phyloP scores from a whole-genome alignment of 2,329 filamentous ascomycete genomes.

The Ustilaginoidea virens region DNA sequence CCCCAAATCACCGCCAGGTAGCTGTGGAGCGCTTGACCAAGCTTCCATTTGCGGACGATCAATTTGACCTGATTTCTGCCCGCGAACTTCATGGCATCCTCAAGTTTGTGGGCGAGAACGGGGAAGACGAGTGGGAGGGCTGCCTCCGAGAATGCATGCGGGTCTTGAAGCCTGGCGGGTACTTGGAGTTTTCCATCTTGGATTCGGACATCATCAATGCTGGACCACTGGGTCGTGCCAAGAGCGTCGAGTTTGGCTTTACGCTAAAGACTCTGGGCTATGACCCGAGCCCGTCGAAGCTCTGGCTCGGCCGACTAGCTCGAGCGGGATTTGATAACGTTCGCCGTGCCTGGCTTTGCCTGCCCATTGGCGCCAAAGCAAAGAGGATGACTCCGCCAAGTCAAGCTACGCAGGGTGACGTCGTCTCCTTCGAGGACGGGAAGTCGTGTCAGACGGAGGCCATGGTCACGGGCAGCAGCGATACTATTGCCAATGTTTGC shows the following conservation, averaged over 20 bases:
- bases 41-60: constrained; percentile 69
- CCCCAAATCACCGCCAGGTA: constrained; percentile 73
- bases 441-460: constrained; percentile 43
- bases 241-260: constrained; percentile 85
- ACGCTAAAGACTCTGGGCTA: constrained; percentile 81
- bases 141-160: constrained; percentile 78
- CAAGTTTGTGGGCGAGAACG: constrained; percentile 53
- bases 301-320: constrained; percentile 59
- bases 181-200: constrained; percentile 78
- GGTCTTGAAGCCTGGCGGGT: constrained; percentile 82
- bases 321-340: constrained; percentile 65
- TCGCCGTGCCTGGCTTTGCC: constrained; percentile 74
- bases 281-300: constrained; percentile 69
- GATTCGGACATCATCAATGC: constrained; percentile 84
- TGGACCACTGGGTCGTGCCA: constrained; percentile 62
- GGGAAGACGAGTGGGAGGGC: constrained; percentile 73
- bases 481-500: constrained; percentile 57
- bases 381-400: constrained; percentile 15
- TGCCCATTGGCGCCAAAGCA: constrained; percentile 55
- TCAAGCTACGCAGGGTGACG: constrained; percentile 17
- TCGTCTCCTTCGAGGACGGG: constrained; percentile 23
- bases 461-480: constrained; percentile 49
- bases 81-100: constrained; percentile 75
- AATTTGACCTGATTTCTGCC: constrained; percentile 86
- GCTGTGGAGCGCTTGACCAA: constrained; percentile 62